Conservation (phyloP, 2,329 filamentous ascomycete species). For the Diaporthe australafricana region DNA sequence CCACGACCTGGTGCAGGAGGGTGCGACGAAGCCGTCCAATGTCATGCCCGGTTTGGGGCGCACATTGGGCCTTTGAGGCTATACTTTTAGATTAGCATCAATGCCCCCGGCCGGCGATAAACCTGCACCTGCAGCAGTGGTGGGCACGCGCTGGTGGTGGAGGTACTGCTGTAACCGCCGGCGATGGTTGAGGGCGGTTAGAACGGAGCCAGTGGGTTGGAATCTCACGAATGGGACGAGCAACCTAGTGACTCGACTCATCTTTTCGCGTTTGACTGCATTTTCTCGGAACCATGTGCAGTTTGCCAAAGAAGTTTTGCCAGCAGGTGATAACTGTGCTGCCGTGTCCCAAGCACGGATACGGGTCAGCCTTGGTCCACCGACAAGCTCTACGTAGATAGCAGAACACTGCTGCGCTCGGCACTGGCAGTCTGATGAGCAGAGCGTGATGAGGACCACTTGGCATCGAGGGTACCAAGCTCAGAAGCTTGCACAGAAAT, state of each 20-base stretch:
- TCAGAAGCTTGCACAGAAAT: background rate
- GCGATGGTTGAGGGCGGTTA: slow-evolving; percentile 25
- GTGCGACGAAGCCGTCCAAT: slow-evolving; percentile 29
- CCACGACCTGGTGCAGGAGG: slow-evolving; percentile 22
- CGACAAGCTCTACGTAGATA: background rate
- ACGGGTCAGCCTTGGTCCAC: slow-evolving; percentile 1
- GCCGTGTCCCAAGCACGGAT: background rate
- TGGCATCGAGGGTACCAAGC: background rate
- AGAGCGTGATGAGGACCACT: background rate
- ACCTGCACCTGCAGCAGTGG: slow-evolving; percentile 24
- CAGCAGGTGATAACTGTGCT: background rate
- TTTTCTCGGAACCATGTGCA: background rate
- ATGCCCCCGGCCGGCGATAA: slow-evolving; percentile 29
- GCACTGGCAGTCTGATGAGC: background rate
- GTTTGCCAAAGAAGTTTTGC: background rate
- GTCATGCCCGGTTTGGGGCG: slow-evolving; percentile 24
- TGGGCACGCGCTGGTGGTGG: slow-evolving; percentile 12
- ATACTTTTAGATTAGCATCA: slow-evolving; percentile 14
- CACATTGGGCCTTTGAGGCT: slow-evolving; percentile 5
- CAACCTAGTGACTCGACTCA: slow-evolving; percentile 33
- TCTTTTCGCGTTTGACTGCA: slow-evolving; percentile 30
- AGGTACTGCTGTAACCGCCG: slow-evolving; percentile 34
- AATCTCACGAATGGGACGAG: slow-evolving; percentile 23
- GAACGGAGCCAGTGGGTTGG: slow-evolving; percentile 3
- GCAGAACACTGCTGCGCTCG: background rate